Base-by-base conservation (phyloP, 495 filamentous ascomycete genomes). In the Xylaria palmicola region DNA sequence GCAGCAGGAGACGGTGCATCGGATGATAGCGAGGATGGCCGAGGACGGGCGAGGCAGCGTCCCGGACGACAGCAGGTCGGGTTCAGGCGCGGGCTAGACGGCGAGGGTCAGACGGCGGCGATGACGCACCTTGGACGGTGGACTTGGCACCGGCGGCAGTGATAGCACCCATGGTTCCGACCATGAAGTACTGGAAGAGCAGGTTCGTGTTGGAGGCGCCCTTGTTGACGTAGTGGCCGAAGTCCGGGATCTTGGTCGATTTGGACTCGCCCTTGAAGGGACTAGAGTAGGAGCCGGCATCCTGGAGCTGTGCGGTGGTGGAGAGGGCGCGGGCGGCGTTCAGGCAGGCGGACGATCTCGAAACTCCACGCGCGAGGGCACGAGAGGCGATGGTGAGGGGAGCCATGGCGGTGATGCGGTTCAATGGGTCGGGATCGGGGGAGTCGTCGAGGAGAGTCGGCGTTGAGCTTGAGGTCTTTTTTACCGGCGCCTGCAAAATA, bases 111-210 rank as follows among this genome's bases (percentile, higher is more conserved):
- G 39, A n/a, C n/a, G 17, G 47, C 32, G 30, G 29, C 45, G 29
- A 37, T 8, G 27, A 78, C 88, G 67, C 83, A 98, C 94, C 92
- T 86, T 96, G 90, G 66, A 99, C 90, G 60, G 93, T 97, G 59
- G 87, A 88, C 87, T 99, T 98, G 64, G 94, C 95, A 67, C 93
- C 95, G 63, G 93, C 88, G 43, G 93, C 93, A 34, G 87, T 83
- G 73, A 96, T 84, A 69, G 92, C 85, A 71, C 94, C 95, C 83
- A 98, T 88, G 20, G 93, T 87, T 65, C 94, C 94, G 61, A 93
- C 94, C 90, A 97, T 94, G 79, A 98, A 99, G 85, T 99, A 99
- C 67, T 85, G 84, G 79, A 96, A 96, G 66, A 96, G 82, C 79
- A 90, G 86, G 78, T 97, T 96, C 60, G 79, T 76, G 69, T 80